Conservation (phyloP, 2,329 filamentous ascomycete genomes). For the Epichloe sibirici region DNA sequence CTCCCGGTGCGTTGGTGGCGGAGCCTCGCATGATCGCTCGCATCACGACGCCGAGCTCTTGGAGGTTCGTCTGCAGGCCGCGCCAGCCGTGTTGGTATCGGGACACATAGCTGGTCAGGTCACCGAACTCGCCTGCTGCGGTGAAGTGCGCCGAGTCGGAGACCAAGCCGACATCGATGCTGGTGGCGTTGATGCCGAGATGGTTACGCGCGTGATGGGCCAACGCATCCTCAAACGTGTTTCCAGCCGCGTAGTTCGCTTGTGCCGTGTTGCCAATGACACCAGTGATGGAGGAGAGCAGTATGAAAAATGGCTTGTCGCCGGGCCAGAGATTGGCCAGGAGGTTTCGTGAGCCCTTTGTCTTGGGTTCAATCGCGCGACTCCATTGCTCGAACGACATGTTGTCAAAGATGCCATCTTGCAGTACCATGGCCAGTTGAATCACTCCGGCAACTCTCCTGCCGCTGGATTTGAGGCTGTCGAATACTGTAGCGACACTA, state of each 20-base stretch:
- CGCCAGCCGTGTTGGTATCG: too few species aligned
- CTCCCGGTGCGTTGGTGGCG: too few species aligned
- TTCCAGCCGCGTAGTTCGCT: constrained; percentile 33
- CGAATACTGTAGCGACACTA: neutral
- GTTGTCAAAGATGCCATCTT: constrained; percentile 14
- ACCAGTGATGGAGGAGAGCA: constrained; percentile 27
- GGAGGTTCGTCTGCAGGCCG: too few species aligned
- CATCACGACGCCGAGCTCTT: too few species aligned
- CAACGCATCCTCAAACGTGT: too few species aligned
- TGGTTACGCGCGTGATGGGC: too few species aligned
- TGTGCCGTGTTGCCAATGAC: constrained; percentile 37
- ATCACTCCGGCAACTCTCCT: constrained; percentile 9
- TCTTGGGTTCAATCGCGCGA: constrained; percentile 21
- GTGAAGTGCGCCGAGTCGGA: too few species aligned
- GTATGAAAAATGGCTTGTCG: constrained; percentile 26
- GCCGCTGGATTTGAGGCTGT: constrained; percentile 10
- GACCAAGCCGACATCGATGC: too few species aligned
- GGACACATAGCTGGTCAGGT: too few species aligned
- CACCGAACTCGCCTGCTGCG: too few species aligned
- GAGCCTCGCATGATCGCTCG: too few species aligned
- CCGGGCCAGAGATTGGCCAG: constrained; percentile 15
- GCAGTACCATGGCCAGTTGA: constrained; percentile 10
- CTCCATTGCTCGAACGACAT: constrained; percentile 25
- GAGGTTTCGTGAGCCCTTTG: constrained; percentile 27
- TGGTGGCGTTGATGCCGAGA: too few species aligned